Percentiles rank a stretch among this genome's conserved stretches.
These are phyloP conservation scores for Backusella mclennaniae DNA, from an alignment of 192 early-diverging fungal species.

Conservation along the genomic window DNA sequence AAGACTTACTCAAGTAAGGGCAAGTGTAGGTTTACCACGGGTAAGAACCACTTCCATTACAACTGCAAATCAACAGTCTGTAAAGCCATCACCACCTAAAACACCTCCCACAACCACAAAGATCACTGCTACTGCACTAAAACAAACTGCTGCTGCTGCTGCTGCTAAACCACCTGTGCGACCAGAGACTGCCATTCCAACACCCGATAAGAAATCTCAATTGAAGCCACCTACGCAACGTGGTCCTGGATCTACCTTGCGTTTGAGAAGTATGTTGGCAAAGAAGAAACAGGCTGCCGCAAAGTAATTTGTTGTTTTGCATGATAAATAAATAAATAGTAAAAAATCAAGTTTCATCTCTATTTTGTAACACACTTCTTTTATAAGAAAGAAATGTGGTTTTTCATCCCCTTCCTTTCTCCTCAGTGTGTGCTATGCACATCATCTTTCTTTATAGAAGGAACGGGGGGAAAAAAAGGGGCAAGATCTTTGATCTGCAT, in stretches of 20 bases:
- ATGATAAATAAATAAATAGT: too few relatives aligned
- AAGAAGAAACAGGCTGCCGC: conserved; percentile 2
- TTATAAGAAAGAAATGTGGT: too few relatives aligned
- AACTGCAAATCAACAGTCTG: not conserved
- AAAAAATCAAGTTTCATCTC: too few relatives aligned
- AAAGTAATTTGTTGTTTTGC: not conserved
- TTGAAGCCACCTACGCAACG: conserved; percentile 24
- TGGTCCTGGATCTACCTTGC: conserved; percentile 35
- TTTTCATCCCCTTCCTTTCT: too few relatives aligned
- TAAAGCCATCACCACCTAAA: not conserved
- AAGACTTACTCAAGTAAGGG: conserved; percentile 8
- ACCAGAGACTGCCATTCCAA: not conserved
- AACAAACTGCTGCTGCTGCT: not conserved
- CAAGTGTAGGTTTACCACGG: conserved; percentile 13
- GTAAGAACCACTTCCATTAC: conserved; percentile 20
- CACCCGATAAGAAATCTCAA: conserved; percentile 9
- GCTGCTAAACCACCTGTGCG: not conserved
- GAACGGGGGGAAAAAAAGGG: not conserved
- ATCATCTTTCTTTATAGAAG: too few relatives aligned
- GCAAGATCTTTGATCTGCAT: not conserved
- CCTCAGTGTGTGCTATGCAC: too few relatives aligned
- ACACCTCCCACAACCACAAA: not conserved
- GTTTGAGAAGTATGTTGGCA: conserved; percentile 33
- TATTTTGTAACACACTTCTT: too few relatives aligned
- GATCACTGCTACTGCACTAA: not conserved